Base-by-base conservation (phyloP, 1,284 basidiomycete genomes). In the Melampsora occidentalis region DNA sequence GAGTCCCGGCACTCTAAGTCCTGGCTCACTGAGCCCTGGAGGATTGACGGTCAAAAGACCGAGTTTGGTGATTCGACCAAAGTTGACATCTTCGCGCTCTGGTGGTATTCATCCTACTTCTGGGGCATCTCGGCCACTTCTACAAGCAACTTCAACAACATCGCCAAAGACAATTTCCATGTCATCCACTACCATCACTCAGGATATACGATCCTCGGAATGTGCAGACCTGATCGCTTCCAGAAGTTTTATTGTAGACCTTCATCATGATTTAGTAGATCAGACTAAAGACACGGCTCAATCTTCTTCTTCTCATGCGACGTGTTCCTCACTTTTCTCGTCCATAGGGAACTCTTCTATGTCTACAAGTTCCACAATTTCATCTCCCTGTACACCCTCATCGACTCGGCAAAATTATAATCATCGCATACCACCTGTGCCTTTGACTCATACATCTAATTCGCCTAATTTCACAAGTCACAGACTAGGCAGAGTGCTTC, bases 11-110 rank as follows among this genome's bases (percentile, higher is more conserved):
- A 9, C 53, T 25, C 22, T n/a, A 46, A 14, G 61, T 12, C 31
- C 35, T 3, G 64, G 48, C 16, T 22, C 53, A 57, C 22, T n/a
- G 33, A 33, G 28, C 20, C 48, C 71, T 7, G 71, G 71, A 25
- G 71, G 71, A 6, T 53, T 75, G 64, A 66, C 65, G 35, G 51
- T 64, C n/a, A 66, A 67, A 25, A 62, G 71, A 12, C 71, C 71
- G 10, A 75, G 64, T 67, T 64, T 75, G 28, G 33, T 75, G 25
- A 75, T 75, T 35, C 48, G 71, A 57, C 71, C 71, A 48, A 75
- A 65, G 22, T 57, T 75, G 28, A 48, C 63, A 22, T 68, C 71
- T 42, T 64, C 71, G 0, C 71, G 65, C 53, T 42, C 63, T 63
- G n/a, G 35, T 48, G 25, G 48, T 48, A 48, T 31, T n/a, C 59